A percentile compares a stretch with the other conserved stretches of the same genome.
Evolutionary conservation across 2,329 filamentous ascomycete genomes (phyloP).

Genomic region (Aspergillus felis): DNA sequence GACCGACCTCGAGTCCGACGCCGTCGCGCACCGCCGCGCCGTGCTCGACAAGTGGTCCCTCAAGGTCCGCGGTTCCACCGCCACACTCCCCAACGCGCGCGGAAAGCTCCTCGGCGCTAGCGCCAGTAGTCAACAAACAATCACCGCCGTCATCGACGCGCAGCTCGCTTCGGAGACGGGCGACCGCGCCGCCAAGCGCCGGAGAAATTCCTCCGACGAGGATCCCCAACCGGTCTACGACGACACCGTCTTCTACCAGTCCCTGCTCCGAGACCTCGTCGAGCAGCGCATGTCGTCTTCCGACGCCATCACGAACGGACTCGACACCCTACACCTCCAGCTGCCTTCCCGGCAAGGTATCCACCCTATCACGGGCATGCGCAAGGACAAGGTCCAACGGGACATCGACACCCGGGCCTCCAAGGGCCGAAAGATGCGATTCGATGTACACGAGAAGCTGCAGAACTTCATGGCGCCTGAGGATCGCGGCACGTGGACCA

Average conservation of each 20-base stretch:
- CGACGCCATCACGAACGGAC: conserved; percentile 44
- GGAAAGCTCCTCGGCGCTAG: conserved; percentile 59
- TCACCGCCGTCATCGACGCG: conserved; percentile 42
- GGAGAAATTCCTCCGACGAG: conserved; percentile 11
- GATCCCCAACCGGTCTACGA: conserved; percentile 67
- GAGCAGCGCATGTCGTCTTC: conserved; percentile 75
- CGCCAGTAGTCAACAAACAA: conserved; percentile 48
- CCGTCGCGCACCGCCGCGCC: conserved; percentile 60
- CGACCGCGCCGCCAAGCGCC: conserved; percentile 31
- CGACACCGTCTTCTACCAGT: conserved; percentile 90
- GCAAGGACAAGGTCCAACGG: conserved; percentile 66
- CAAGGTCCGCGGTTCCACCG: conserved; percentile 59
- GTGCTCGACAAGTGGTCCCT: conserved; percentile 86
- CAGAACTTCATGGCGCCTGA: conserved; percentile 98
- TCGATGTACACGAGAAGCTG: conserved; percentile 92
- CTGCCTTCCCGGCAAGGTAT: conserved; percentile 35
- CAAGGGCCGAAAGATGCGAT: conserved; percentile 90
- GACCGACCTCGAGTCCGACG: conserved; percentile 59
- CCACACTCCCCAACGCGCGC: conserved; percentile 53
- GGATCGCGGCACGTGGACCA: conserved; percentile 74
- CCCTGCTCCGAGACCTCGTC: conserved; percentile 87
- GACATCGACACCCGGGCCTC: conserved; percentile 89
- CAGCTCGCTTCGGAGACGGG: conserved; percentile 41
- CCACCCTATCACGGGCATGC: conserved; percentile 42
- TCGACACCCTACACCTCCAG: conserved; percentile 34